Evolutionary conservation across 2,329 filamentous ascomycete species (phyloP).

Genomic region (Rasamsonia emersonii): DNA sequence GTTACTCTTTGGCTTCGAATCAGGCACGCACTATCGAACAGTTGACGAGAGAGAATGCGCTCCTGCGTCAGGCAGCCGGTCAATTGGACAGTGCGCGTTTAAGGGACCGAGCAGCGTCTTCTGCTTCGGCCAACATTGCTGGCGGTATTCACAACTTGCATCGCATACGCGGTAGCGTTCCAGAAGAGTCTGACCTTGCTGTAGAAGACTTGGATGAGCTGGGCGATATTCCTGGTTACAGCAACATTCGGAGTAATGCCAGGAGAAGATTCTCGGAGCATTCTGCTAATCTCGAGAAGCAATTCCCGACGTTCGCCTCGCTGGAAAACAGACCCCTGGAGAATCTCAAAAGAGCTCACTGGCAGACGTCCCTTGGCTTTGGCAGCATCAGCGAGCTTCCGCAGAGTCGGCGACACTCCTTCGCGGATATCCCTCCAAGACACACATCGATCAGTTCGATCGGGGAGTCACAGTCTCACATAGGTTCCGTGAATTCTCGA

Average conservation of each 20-base stretch:
- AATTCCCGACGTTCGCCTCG: constrained; percentile 27
- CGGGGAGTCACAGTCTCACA: constrained; percentile 21
- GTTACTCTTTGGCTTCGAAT: constrained; percentile 27
- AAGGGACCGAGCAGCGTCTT: constrained; percentile 35
- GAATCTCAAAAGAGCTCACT: constrained; percentile 39
- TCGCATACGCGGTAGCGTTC: constrained; percentile 33
- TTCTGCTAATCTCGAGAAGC: constrained; percentile 32
- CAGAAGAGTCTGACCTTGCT: constrained; percentile 36
- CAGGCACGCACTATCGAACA: constrained; percentile 40
- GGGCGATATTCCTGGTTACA: constrained; percentile 30
- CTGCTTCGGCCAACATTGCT: constrained; percentile 27
- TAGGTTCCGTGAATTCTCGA: constrained; percentile 12
- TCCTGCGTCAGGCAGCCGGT: constrained; percentile 36
- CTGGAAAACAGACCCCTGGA: constrained; percentile 38
- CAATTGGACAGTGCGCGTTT: constrained; percentile 27
- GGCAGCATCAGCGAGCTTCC: constrained; percentile 37
- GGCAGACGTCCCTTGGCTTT: constrained; percentile 44
- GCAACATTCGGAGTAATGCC: constrained; percentile 27
- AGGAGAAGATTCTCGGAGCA: constrained; percentile 39
- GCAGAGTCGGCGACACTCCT: constrained; percentile 44
- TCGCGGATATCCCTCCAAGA: constrained; percentile 42
- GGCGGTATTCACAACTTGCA: constrained; percentile 25
- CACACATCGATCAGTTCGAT: constrained; percentile 36
- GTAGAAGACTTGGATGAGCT: constrained; percentile 39
- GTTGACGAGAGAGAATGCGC: constrained; percentile 38